phyloP scores from a whole-genome alignment of 2,329 filamentous ascomycete genomes.

The Elsinoe batatas region DNA sequence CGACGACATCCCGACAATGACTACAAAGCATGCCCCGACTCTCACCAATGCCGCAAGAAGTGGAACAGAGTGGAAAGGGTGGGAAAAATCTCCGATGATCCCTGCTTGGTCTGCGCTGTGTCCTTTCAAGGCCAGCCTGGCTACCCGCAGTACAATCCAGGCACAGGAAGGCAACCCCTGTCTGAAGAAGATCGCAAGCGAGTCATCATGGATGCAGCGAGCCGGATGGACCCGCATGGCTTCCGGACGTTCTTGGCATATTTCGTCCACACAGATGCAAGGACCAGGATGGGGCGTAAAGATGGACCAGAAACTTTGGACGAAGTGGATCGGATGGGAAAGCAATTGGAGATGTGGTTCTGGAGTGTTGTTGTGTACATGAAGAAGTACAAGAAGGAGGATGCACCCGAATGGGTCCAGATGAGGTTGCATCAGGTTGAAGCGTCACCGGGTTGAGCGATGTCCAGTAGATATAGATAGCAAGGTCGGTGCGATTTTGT shows the following conservation, averaged over 20 bases:
- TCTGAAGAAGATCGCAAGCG: neutral
- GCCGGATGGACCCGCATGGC: neutral
- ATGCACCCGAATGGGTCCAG: conserved; percentile 5
- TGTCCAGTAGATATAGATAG: neutral
- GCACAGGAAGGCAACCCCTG: neutral
- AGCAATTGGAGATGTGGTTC: neutral
- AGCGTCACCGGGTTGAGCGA: neutral
- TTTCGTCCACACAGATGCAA: neutral
- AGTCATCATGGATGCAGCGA: neutral
- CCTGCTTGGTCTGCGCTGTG: neutral
- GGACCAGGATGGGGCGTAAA: neutral
- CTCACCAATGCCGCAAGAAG: neutral
- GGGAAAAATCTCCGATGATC: neutral
- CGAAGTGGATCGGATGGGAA: neutral
- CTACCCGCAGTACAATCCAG: neutral
- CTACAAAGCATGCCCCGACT: neutral
- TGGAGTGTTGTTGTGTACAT: neutral
- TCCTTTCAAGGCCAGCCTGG: neutral
- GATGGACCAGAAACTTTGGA: neutral
- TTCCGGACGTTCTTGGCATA: neutral
- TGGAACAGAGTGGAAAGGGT: neutral
- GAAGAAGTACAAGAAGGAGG: neutral
- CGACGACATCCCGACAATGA: neutral
- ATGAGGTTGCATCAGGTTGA: neutral
- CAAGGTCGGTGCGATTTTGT: neutral